Evolutionary conservation across 2,329 filamentous ascomycete species (phyloP).

Genomic region (Trichoderma brevicompactum): DNA sequence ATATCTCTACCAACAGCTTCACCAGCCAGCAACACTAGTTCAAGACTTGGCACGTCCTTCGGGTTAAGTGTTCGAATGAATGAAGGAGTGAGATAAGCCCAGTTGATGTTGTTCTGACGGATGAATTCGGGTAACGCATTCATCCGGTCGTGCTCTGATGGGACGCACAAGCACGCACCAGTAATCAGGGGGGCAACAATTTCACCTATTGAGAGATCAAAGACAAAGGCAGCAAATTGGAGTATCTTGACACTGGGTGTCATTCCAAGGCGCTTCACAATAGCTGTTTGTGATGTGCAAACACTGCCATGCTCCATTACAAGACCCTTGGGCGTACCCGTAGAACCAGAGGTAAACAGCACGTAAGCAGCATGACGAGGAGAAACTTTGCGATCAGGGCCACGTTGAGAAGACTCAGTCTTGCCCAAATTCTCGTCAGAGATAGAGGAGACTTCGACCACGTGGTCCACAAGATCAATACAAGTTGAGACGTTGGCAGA

Average conservation of each 20-base stretch:
- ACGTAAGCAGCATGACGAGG: constrained; percentile 20
- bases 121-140: constrained; percentile 27
- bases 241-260: background rate
- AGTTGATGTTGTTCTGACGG: constrained; percentile 9
- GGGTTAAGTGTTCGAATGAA: constrained; percentile 15
- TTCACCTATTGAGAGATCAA: constrained; percentile 29
- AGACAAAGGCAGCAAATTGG: constrained; percentile 25
- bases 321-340: constrained; percentile 23
- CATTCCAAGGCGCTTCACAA: constrained; percentile 5
- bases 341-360: constrained; percentile 24
- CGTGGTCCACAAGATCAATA: background rate
- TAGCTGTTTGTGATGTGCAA: constrained; percentile 16
- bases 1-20: constrained; percentile 26
- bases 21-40: constrained; percentile 20
- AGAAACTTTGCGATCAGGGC: constrained; percentile 2
- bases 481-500: background rate
- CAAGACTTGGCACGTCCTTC: constrained; percentile 18
- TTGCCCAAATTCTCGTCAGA: background rate
- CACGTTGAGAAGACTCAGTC: background rate
- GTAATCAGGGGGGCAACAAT: constrained; percentile 19
- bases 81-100: constrained; percentile 27
- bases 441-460: background rate
- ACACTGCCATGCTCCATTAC: constrained; percentile 27
- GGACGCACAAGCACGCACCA: constrained; percentile 18
- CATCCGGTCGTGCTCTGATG: constrained; percentile 25